Evolutionary conservation across 2,329 filamentous ascomycete genomes (phyloP), one percentile per base, ranked within the genome.

Genomic region (Lasiodiplodia sp.): DNA sequence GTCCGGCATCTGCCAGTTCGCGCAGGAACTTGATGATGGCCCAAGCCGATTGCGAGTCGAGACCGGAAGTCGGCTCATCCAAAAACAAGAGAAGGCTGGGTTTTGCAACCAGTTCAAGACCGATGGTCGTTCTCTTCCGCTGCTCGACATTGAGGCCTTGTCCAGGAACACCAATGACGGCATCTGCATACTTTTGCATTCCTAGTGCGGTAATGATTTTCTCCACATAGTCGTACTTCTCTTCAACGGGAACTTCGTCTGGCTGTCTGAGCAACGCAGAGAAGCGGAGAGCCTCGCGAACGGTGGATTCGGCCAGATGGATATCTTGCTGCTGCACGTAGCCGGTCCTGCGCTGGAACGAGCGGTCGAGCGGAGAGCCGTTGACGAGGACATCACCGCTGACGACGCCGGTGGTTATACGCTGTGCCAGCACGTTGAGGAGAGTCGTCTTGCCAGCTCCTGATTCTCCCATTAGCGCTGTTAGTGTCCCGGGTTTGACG

Each of bases 61-160:
- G 65, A 21, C 65, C 65, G 23, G 47, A 56, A 77, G 83, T 85
- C 2, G 65, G 88, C 72, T 90, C 87, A 64, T 90, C 88, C 10
- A 90, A 80, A 79, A 90, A 90, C 2, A 90, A 83, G 0, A 90
- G 78, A 0, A 90, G 82, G 70, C 85, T 85, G 0, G 91, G 91
- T 75, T 91, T 88, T 2, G 91, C 90, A 10, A 90, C 90, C 16
- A 92, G 80, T 75, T 93, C 91, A 11, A 92, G 90, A 70, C 89
- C 91, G 69, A 92, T 92, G 0, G 90, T 92, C 10, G 92, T 81
- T 63, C 90, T 83, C 79, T 92, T 92, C 69, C 88, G 84, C 76
- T 92, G 88, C 76, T 92, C 90, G 5, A 92, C 89, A 11, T 88
- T 89, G 14, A 92, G 81, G 11, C 86, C 40, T 18, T 84, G 85